Evolutionary conservation across 495 filamentous ascomycete genomes (phyloP), one percentile per base, ranked within the genome.

Genomic region (Xylaria longipes): DNA sequence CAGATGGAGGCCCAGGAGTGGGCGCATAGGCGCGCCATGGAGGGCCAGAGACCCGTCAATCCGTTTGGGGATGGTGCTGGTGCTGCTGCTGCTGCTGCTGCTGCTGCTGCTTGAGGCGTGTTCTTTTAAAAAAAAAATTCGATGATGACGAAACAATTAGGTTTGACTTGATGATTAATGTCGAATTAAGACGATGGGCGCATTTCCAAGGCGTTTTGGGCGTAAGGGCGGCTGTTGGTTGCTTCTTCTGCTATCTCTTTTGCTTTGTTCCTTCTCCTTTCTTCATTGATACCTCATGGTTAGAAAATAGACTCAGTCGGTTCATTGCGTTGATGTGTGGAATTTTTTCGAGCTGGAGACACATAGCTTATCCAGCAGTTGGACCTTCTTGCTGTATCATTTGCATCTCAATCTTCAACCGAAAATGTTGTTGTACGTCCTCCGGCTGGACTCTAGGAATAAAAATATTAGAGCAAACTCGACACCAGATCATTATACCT

Each of bases 191-290:
- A 11, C 37, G 8, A 15, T 22, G 17, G 0, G 17, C n/a, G 20
- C 63, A 66, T 66, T 66, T 37, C n/a, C 45, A 27, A 35, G 63
- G 63, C 17, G 63, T 66, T 66, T 25, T 43, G 4, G 60, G 58
- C 17, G n/a, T 25, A 1, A 14, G 35, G 17, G 35, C 11, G 17
- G n/a, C 11, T 20, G 9, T 22, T 15, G n/a, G 20, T 62, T 62
- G 35, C 6, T 29, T 8, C 8, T 58, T 20, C 6, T 17, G 11
- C 3, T 11, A 29, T 54, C 17, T 31, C 29, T 37, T 37, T 11
- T 1, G 25, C 1, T 22, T 11, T 60, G n/a, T 37, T 9, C n/a
- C 22, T 29, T 11, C 22, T 62, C 31, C 11, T 41, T 41, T 25
- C 22, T 43, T 39, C n/a, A 12, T 35, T 27, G 60, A 50, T 65